Conservation (phyloP, 2,329 filamentous ascomycete species). For the Mycosphaerella sp. region DNA sequence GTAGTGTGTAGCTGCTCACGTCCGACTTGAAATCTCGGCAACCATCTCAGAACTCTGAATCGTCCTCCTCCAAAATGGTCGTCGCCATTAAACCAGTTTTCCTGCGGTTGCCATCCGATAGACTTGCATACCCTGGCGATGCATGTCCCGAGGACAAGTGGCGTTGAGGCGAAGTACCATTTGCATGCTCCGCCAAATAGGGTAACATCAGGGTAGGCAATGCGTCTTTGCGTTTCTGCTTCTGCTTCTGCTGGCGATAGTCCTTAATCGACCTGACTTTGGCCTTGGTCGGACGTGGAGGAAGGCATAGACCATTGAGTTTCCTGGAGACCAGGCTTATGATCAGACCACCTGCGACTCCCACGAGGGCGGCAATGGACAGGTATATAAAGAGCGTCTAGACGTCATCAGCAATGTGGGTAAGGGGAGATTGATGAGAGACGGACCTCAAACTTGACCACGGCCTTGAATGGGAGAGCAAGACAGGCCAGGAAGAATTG, state of each 20-base stretch:
- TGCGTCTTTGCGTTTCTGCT: conserved; percentile 18
- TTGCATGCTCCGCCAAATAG: neutral
- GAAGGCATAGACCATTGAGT: conserved; percentile 19
- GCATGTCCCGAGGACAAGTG: conserved; percentile 17
- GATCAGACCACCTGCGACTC: conserved; percentile 56
- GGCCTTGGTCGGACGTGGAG: conserved; percentile 18
- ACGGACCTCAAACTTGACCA: conserved; percentile 52
- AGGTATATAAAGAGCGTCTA: conserved; percentile 53
- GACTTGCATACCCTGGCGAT: conserved; percentile 22
- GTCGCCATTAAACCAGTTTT: conserved; percentile 53
- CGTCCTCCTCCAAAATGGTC: conserved; percentile 67
- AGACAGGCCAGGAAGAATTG: conserved; percentile 38
- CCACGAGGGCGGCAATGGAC: conserved; percentile 61
- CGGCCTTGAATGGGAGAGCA: conserved; percentile 46
- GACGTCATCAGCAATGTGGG: conserved; percentile 23
- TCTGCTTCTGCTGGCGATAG: conserved; percentile 31
- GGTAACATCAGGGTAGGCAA: conserved; percentile 8
- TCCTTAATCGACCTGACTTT: conserved; percentile 28
- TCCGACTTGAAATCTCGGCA: neutral
- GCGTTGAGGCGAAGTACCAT: conserved; percentile 9
- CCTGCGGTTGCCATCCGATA: conserved; percentile 32
- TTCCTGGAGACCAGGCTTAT: conserved; percentile 53
- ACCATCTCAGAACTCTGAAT: conserved; percentile 44
- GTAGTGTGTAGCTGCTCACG: neutral
- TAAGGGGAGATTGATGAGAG: neutral